phyloP scores from a whole-genome alignment of 352 stramenopile species.

The Phytophthora rubi region DNA sequence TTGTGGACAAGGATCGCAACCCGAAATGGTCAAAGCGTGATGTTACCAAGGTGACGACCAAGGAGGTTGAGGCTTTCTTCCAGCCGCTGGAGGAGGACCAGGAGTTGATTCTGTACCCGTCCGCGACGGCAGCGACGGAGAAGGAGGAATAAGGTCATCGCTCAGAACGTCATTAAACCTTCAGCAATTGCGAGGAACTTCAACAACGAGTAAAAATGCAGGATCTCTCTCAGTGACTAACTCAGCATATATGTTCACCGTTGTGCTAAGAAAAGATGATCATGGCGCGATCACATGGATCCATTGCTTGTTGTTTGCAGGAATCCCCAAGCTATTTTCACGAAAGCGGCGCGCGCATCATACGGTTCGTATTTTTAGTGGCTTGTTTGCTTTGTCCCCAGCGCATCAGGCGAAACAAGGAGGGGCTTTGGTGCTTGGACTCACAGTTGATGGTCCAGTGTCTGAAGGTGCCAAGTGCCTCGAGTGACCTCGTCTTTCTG shows the following conservation, averaged over 20 bases:
- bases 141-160: slow-evolving; percentile 40
- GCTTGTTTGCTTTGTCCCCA: slow-evolving; percentile 17
- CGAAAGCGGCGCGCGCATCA: not conserved
- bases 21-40: slow-evolving; percentile 90
- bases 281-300: not conserved
- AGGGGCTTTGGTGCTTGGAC: slow-evolving; percentile 19
- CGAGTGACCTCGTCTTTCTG: slow-evolving; percentile 9
- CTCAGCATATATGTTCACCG: slow-evolving; percentile 22
- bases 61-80: slow-evolving; percentile 87
- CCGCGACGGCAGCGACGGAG: slow-evolving; percentile 36
- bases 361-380: slow-evolving; percentile 30
- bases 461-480: slow-evolving; percentile 9
- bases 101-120: slow-evolving; percentile 79
- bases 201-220: slow-evolving; percentile 36
- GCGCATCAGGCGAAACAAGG: slow-evolving; percentile 4
- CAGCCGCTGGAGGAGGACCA: slow-evolving; percentile 74
- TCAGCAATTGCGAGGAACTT: slow-evolving; percentile 32
- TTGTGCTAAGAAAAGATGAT: slow-evolving; percentile 33
- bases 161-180: slow-evolving; percentile 32
- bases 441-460: slow-evolving; percentile 12
- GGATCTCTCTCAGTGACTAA: slow-evolving; percentile 29
- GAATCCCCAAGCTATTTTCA: slow-evolving; percentile 29
- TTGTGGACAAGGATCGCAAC: slow-evolving; percentile 96
- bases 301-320: slow-evolving; percentile 23
- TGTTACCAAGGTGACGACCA: slow-evolving; percentile 60